Conservation (phyloP, 768 basidiomycete species). For the Plicaturopsis crispa region DNA sequence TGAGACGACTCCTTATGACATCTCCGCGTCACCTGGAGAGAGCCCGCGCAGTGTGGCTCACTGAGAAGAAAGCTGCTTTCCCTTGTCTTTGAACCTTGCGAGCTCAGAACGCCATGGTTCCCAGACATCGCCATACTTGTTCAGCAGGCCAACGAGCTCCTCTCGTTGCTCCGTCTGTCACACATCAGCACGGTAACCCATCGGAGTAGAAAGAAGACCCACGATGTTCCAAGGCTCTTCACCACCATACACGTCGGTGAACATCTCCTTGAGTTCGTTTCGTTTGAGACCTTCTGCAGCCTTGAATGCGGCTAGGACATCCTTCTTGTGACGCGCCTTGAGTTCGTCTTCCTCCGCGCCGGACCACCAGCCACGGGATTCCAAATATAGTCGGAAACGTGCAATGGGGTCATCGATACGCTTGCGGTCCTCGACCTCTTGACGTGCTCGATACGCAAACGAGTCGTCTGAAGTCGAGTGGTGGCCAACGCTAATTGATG, state of each 20-base stretch:
- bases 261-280: conserved; percentile 69
- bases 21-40: too few relatives aligned
- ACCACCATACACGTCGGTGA: conserved; percentile 83
- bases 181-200: conserved; percentile 3
- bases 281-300: conserved; percentile 65
- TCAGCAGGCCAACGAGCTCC: conserved; percentile 65
- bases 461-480: conserved; percentile 95
- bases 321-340: conserved; percentile 58
- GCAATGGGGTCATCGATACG: conserved; percentile 85
- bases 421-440: conserved; percentile 89
- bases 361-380: conserved; percentile 81
- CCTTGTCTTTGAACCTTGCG: conserved; percentile 65
- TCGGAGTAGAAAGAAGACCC: conserved; percentile 22
- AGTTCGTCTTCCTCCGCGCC: conserved; percentile 64
- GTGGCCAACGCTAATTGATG: conserved; percentile 65
- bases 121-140: conserved; percentile 83
- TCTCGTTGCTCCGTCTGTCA: conserved; percentile 74
- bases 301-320: conserved; percentile 75
- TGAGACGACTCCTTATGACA: too few relatives aligned
- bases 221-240: conserved; percentile 82
- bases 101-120: conserved; percentile 82
- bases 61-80: conserved; percentile 41
- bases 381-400: conserved; percentile 81
- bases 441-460: conserved; percentile 82
- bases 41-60: too few relatives aligned